Evolutionary conservation across 2,329 filamentous ascomycete species (phyloP).

Genomic region (Cladosporium sp.): DNA sequence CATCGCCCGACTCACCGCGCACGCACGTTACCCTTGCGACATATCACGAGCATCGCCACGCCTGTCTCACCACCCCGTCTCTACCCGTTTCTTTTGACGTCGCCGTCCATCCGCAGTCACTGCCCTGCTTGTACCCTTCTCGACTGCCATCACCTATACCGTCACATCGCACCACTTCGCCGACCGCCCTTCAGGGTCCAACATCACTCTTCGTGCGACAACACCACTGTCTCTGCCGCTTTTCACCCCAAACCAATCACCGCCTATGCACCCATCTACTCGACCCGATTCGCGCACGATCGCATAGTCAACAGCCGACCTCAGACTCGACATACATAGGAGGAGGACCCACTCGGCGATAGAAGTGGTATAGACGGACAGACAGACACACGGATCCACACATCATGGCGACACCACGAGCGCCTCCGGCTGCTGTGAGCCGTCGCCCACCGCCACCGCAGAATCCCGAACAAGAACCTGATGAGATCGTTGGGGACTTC

Average conservation of each 20-base stretch:
- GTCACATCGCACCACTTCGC: conserved; percentile 1
- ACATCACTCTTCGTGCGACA: conserved; percentile 2
- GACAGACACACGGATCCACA: conserved; percentile 11
- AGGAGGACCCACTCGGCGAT: neutral
- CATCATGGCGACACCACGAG: conserved; percentile 27
- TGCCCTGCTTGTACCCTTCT: neutral
- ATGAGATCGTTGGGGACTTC: conserved; percentile 66
- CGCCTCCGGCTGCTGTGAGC: conserved; percentile 25
- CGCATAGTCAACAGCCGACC: neutral
- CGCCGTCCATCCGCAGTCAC: neutral
- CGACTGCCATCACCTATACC: neutral
- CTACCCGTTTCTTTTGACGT: conserved; percentile 1
- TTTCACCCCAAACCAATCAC: neutral
- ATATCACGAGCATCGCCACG: conserved; percentile 9
- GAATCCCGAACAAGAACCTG: conserved; percentile 32
- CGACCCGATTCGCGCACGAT: neutral
- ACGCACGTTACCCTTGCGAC: conserved; percentile 6
- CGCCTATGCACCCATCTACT: conserved; percentile 2
- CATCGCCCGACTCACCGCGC: conserved; percentile 4
- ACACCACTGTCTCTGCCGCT: neutral
- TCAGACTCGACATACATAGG: neutral
- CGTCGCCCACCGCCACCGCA: conserved; percentile 30
- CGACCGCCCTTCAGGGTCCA: conserved; percentile 10
- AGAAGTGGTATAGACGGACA: neutral
- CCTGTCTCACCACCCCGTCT: conserved; percentile 1